Percentiles rank a stretch among this genome's conserved stretches.
These are phyloP conservation scores for Ceratocystis lukuohia DNA, from an alignment of 2,329 filamentous ascomycete species.

Conservation along the genomic window DNA sequence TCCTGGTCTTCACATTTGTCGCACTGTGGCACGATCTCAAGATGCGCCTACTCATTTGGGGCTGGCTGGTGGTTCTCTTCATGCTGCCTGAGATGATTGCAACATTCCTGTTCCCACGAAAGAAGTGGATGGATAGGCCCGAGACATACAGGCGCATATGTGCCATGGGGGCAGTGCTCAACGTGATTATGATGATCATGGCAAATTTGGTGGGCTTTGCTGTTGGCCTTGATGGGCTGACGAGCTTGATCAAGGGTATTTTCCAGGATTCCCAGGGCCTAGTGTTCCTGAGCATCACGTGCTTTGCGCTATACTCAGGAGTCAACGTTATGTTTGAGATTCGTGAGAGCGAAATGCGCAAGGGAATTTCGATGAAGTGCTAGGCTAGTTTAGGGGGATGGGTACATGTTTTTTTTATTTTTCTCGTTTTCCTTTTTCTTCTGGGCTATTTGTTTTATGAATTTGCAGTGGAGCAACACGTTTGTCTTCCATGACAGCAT, in stretches of 20 bases:
- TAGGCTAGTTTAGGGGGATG: neutral
- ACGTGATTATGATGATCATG: conserved; percentile 88
- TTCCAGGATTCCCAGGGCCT: conserved; percentile 60
- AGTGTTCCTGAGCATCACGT: conserved; percentile 59
- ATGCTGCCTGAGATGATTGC: conserved; percentile 78
- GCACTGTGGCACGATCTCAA: conserved; percentile 97
- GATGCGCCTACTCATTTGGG: conserved; percentile 81
- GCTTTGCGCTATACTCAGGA: conserved; percentile 64
- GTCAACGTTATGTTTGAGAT: conserved; percentile 96
- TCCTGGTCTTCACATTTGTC: conserved; percentile 88
- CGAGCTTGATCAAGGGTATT: conserved; percentile 62
- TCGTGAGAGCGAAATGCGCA: conserved; percentile 67
- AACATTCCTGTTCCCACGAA: conserved; percentile 55
- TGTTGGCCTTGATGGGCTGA: conserved; percentile 74
- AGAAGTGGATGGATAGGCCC: conserved; percentile 55
- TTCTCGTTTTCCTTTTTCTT: neutral
- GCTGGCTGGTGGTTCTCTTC: conserved; percentile 90
- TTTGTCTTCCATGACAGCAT: neutral
- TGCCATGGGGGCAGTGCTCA: conserved; percentile 65
- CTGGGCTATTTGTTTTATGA: neutral
- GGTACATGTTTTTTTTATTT: neutral
- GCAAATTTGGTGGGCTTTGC: conserved; percentile 95
- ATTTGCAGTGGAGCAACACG: neutral
- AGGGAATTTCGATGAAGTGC: conserved; percentile 68
- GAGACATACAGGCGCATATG: conserved; percentile 67